These are phyloP conservation scores for Beta macrorhiza DNA, from an alignment of 179 eudicot species.

Conservation along the genomic window DNA sequence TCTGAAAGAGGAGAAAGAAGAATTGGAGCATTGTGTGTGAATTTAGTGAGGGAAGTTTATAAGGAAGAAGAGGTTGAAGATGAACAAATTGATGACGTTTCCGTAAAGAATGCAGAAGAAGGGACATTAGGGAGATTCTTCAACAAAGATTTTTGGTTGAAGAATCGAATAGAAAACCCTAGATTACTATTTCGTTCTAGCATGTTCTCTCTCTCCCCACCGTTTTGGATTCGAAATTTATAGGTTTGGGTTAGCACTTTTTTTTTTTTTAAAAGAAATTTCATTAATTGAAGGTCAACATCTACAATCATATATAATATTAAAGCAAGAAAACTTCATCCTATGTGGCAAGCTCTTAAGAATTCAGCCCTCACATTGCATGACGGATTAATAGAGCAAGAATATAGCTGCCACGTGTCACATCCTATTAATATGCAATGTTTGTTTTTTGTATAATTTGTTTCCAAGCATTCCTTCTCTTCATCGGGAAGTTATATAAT, in stretches of 20 bases:
- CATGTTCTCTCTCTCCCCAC: neutral
- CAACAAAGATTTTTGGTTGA: neutral
- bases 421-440: too few relatives aligned
- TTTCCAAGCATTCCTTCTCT: too few relatives aligned
- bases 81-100: slow-evolving; percentile 20
- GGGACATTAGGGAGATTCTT: slow-evolving; percentile 35
- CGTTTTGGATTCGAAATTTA: slow-evolving; percentile 25
- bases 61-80: slow-evolving; percentile 19
- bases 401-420: too few relatives aligned
- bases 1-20: neutral
- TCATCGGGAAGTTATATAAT: too few relatives aligned
- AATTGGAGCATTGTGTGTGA: slow-evolving; percentile 13
- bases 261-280: too few relatives aligned
- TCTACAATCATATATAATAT: too few relatives aligned
- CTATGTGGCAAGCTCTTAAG: too few relatives aligned
- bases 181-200: neutral
- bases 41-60: slow-evolving; percentile 13
- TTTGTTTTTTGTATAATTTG: too few relatives aligned
- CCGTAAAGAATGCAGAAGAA: slow-evolving; percentile 15
- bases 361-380: too few relatives aligned
- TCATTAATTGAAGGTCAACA: too few relatives aligned
- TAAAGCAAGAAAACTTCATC: too few relatives aligned
- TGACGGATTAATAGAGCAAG: too few relatives aligned
- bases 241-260: slow-evolving; percentile 30
- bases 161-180: slow-evolving; percentile 29